Conservation (phyloP, 768 basidiomycete species). For the Cystofilobasidium capitatum region DNA sequence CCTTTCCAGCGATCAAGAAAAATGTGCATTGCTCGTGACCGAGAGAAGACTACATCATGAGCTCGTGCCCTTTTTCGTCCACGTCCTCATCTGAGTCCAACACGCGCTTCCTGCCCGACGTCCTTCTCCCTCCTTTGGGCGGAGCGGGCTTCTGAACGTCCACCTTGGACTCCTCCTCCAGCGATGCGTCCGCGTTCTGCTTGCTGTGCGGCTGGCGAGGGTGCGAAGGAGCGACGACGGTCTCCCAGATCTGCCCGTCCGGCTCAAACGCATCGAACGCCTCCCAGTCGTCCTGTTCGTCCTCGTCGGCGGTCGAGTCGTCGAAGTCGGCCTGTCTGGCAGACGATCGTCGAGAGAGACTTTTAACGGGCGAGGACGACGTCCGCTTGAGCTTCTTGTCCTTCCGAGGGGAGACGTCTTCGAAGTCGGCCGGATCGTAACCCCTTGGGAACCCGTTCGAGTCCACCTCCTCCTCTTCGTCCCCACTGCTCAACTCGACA, state of each 20-base stretch:
- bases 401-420: not conserved
- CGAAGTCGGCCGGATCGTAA: not conserved
- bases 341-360: not conserved
- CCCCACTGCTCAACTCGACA: not conserved
- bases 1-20: too few species aligned
- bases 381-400: not conserved
- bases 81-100: too few species aligned
- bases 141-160: too few species aligned
- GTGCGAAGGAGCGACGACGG: not conserved
- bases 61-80: too few species aligned
- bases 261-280: not conserved
- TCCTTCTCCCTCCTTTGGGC: too few species aligned
- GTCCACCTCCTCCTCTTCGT: not conserved
- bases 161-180: too few species aligned
- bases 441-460: not conserved
- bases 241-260: constrained; percentile 4
- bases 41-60: too few species aligned
- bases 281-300: not conserved
- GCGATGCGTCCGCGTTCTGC: too few species aligned
- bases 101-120: too few species aligned
- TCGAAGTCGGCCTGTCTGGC: not conserved
- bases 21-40: too few species aligned
- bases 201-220: too few species aligned
- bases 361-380: not conserved
- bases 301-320: constrained; percentile 11